A percentile compares a stretch with the other conserved stretches of the same genome.
These are phyloP conservation scores for Trichoderma hamatum DNA, from an alignment of 2,329 filamentous ascomycete species.

Conservation along the genomic window DNA sequence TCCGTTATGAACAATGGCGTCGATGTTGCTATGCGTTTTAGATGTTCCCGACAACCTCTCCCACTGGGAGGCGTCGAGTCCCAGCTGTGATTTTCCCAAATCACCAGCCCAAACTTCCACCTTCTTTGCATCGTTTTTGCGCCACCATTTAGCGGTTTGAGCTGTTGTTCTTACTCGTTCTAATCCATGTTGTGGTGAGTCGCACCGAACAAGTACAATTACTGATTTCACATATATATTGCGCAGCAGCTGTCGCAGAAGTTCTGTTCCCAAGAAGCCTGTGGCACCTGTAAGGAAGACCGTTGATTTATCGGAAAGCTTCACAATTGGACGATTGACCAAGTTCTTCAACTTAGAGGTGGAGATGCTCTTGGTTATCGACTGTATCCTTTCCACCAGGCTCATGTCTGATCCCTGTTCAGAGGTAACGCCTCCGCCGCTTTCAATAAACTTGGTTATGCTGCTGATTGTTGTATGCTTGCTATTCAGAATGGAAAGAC, in stretches of 20 bases:
- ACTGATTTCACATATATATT: not conserved
- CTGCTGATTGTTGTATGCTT: conserved; percentile 28
- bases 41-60: conserved; percentile 6
- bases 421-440: not conserved
- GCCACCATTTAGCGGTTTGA: conserved; percentile 16
- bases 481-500: conserved; percentile 30
- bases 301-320: not conserved
- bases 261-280: conserved; percentile 18
- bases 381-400: conserved; percentile 4
- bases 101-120: conserved; percentile 22
- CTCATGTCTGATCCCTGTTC: not conserved
- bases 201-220: conserved; percentile 13
- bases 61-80: conserved; percentile 7
- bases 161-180: conserved; percentile 12
- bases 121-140: conserved; percentile 1
- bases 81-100: not conserved
- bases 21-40: conserved; percentile 37
- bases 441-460: conserved; percentile 28
- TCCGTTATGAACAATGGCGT: conserved; percentile 80
- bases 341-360: not conserved
- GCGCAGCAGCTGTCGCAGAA: conserved; percentile 21
- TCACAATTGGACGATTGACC: not conserved
- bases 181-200: conserved; percentile 9
- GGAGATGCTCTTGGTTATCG: not conserved
- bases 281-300: conserved; percentile 24